A percentile compares a stretch with the other conserved stretches of the same genome.
phyloP scores from a whole-genome alignment of 176 grass and related monocot genomes.

The Thinopyrum elongatum region DNA sequence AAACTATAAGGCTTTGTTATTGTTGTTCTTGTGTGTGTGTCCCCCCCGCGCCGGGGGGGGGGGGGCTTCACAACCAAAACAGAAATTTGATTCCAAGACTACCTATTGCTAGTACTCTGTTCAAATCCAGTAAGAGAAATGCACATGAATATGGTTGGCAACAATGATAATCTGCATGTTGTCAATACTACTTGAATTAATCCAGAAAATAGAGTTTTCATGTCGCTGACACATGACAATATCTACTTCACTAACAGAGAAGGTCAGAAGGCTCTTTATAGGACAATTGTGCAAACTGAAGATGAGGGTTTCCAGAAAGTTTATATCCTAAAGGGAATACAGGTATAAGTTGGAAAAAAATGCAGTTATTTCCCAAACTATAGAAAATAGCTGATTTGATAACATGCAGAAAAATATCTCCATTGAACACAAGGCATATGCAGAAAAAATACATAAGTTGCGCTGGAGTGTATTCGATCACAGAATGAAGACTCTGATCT shows the following conservation, averaged over 20 bases:
- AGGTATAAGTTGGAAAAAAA: not conserved
- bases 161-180: constrained; percentile 11
- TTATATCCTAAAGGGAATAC: not conserved
- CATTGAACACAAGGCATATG: constrained; percentile 2
- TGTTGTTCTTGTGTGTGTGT: too few relatives aligned
- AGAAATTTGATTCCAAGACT: constrained; percentile 3
- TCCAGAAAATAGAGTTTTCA: constrained; percentile 8
- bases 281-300: constrained; percentile 2
- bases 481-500: constrained; percentile 8
- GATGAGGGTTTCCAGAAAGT: not conserved
- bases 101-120: not conserved
- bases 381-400: not conserved
- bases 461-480: not conserved
- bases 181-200: not conserved
- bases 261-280: not conserved
- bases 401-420: constrained; percentile 16
- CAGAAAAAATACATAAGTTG: constrained; percentile 22
- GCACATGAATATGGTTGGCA: not conserved
- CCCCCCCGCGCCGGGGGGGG: too few relatives aligned
- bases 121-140: constrained; percentile 10
- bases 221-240: not conserved
- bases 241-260: not conserved
- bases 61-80: too few relatives aligned
- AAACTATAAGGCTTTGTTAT: too few relatives aligned
- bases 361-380: not conserved